Evolutionary conservation across 1,284 basidiomycete genomes (phyloP).

Genomic region (Grifola frondosa): DNA sequence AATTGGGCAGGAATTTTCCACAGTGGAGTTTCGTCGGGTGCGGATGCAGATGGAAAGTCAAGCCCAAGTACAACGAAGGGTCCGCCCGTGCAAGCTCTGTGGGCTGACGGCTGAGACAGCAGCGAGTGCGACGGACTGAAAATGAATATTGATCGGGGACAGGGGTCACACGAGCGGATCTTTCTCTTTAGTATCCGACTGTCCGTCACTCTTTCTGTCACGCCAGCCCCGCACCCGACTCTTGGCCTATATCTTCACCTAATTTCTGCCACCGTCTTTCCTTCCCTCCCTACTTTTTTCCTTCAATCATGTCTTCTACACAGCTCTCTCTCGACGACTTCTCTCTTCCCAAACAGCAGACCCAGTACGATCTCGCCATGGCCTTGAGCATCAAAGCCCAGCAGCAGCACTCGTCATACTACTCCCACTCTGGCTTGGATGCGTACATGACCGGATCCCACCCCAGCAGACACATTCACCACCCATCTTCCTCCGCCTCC

Average conservation of each 20-base stretch:
- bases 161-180: no score
- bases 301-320: constrained; percentile 12
- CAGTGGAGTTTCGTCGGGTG: no score
- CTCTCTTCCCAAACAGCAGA: constrained; percentile 3
- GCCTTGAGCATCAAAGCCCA: constrained; percentile 8
- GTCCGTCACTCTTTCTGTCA: constrained; percentile 8
- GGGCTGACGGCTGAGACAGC: no score
- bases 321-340: constrained; percentile 15
- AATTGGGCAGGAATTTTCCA: no score
- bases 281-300: not conserved
- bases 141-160: no score
- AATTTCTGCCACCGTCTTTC: not conserved
- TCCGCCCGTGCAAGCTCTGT: no score
- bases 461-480: constrained; percentile 1
- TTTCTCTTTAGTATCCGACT: constrained; percentile 13
- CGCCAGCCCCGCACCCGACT: constrained; percentile 8
- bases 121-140: no score
- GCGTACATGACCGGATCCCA: constrained; percentile 2
- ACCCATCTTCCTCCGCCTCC: not conserved
- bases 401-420: constrained; percentile 2
- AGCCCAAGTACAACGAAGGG: no score
- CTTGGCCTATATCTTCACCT: constrained; percentile 9
- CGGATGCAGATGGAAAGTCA: no score
- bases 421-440: constrained; percentile 6
- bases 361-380: constrained; percentile 8